Evolutionary conservation across 2,329 filamentous ascomycete genomes (phyloP), one percentile per base, ranked within the genome.

Genomic region (Curvularia sp.): DNA sequence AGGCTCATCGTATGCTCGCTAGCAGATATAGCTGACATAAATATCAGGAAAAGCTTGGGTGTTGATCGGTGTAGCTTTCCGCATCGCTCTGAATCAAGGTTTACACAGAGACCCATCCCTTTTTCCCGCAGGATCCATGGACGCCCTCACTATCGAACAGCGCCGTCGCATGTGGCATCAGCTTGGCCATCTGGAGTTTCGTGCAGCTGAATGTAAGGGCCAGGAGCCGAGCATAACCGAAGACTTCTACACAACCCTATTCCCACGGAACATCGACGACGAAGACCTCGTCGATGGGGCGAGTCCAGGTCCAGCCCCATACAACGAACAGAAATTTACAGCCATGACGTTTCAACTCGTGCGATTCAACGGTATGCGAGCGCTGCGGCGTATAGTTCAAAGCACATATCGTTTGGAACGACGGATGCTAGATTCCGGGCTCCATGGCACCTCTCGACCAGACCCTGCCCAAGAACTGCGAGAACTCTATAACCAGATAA

Each of bases 241-340:
- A 34, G 75, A 77, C 23, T 73, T 74, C 45, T 78, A 76, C 50
- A 78, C 76, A 10, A 76, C 76, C 4, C 43, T 77, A 9, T 53
- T 76, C 7, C 76, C 76, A 12, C 68, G 74, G 6, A 78, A 78
- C 49, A 69, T 78, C 6, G 71, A 75, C n/a, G 76, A 78, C 19
- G 74, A 77, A 27, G 74, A 77, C 25, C 69, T 78, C 7, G 36
- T 75, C n/a, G 74, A 77, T 38, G 76, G 76, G 19, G 68, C 64
- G 7, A 75, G 68, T 50, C 73, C 68, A 7, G 72, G 70, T 4
- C 58, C 60, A n/a, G 59, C 59, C 1, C 66, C 72, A 8, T 76
- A 75, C 32, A 64, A 76, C 45, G 72, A 76, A 39, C 62, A 69
- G 18, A 69, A 65, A 28, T 74, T 72, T 41, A 78, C 76, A 10